These are phyloP conservation scores for Backusella tarrabulga DNA, from an alignment of 192 early-diverging fungal genomes.

Conservation along the genomic window DNA sequence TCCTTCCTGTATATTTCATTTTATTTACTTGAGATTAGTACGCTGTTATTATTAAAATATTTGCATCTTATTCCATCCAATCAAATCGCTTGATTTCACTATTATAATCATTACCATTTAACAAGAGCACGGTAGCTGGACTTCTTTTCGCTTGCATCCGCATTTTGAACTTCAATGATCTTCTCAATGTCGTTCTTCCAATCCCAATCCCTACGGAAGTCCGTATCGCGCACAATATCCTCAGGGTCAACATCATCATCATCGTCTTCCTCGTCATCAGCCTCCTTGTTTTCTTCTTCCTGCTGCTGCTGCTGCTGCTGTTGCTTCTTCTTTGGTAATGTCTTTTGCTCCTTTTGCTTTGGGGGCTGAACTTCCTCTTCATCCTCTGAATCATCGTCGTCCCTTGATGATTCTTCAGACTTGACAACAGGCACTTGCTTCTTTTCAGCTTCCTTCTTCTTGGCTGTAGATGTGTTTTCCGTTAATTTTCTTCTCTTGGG, in stretches of 20 bases:
- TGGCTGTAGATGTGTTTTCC: neutral
- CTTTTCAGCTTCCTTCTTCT: neutral
- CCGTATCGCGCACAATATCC: neutral
- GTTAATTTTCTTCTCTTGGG: neutral
- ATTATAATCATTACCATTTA: neutral
- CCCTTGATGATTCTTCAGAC: neutral
- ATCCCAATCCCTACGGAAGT: neutral
- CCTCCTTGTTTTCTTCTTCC: neutral
- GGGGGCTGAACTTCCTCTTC: neutral
- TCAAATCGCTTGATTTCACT: neutral
- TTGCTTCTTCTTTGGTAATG: neutral
- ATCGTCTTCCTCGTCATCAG: neutral
- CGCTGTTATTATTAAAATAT: neutral
- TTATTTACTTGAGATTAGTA: neutral
- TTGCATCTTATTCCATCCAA: neutral
- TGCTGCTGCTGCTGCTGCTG: too few relatives aligned
- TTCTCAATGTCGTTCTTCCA: constrained; percentile 4
- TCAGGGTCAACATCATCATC: neutral
- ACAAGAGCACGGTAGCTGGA: neutral
- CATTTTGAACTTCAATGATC: neutral
- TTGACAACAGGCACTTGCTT: neutral
- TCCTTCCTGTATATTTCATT: neutral
- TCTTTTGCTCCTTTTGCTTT: neutral
- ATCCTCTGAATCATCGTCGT: neutral
- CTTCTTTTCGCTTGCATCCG: neutral